Conservation (phyloP, 2,329 filamentous ascomycete species). For the Chaetomium sp. region DNA sequence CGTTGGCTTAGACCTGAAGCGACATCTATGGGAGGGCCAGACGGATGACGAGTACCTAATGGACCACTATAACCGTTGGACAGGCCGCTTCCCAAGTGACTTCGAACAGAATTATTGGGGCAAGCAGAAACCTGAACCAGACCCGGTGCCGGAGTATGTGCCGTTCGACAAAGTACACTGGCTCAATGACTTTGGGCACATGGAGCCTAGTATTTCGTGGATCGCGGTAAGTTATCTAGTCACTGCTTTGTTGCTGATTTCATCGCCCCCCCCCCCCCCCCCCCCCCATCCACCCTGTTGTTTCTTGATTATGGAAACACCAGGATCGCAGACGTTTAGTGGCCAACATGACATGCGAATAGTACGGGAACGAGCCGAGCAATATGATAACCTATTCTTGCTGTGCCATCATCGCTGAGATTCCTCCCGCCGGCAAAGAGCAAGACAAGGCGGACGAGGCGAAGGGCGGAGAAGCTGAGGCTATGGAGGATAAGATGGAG, state of each 20-base stretch:
- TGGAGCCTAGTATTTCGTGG: conserved; percentile 1
- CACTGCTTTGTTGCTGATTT: not conserved
- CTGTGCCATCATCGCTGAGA: not conserved
- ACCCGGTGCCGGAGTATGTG: not conserved
- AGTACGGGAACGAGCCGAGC: conserved; percentile 4
- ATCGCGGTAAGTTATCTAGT: not conserved
- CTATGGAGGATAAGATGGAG: too few species aligned
- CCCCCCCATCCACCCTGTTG: too few species aligned
- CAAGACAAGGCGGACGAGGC: not conserved
- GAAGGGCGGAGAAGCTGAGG: too few species aligned
- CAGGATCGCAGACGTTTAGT: not conserved
- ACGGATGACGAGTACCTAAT: not conserved
- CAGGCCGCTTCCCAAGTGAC: not conserved
- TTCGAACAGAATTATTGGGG: not conserved
- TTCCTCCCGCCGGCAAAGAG: not conserved
- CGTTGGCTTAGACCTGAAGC: not conserved
- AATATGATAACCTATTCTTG: not conserved
- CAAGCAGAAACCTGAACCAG: not conserved
- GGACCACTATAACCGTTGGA: not conserved
- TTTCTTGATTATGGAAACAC: too few species aligned
- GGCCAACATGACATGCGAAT: not conserved
- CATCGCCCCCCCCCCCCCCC: not conserved
- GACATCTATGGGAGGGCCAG: too few species aligned
- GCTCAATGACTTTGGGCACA: conserved; percentile 5
- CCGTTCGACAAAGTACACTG: not conserved